phyloP scores from a whole-genome alignment of 208 protist genomes.

The Leptomonas pyrrhocoris region DNA sequence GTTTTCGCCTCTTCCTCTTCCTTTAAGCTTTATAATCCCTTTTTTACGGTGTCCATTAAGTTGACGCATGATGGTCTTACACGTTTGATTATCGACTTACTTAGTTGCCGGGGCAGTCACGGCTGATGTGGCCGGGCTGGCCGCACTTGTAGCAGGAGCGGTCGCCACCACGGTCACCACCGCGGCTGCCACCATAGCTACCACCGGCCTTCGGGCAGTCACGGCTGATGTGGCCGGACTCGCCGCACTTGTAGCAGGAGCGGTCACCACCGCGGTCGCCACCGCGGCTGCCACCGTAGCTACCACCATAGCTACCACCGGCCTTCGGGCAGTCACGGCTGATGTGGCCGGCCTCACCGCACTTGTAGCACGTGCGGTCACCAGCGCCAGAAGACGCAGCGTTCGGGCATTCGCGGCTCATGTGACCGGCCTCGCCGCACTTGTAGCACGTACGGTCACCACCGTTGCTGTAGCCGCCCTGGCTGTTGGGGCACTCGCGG shows the following conservation, averaged over 20 bases:
- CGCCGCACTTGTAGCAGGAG: constrained; percentile 87
- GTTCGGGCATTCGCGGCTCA: constrained; percentile 84
- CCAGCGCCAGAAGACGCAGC: constrained; percentile 34
- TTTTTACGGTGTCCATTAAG: constrained; percentile 10
- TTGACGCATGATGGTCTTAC: constrained; percentile 7
- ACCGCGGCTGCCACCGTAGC: constrained; percentile 50
- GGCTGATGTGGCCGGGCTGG: constrained; percentile 79
- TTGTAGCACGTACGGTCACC: constrained; percentile 77
- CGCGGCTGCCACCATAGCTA: constrained; percentile 35
- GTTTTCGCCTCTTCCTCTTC: neutral
- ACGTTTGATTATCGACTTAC: constrained; percentile 3
- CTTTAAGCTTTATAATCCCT: neutral
- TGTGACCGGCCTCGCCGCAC: constrained; percentile 80
- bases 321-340: constrained; percentile 84
- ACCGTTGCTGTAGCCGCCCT: constrained; percentile 43
- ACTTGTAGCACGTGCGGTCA: constrained; percentile 81
- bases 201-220: constrained; percentile 74
- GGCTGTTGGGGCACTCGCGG: constrained; percentile 81
- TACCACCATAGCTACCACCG: constrained; percentile 30
- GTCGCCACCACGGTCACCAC: constrained; percentile 49
- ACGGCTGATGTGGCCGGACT: constrained; percentile 81
- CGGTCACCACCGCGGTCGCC: constrained; percentile 47
- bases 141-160: constrained; percentile 86
- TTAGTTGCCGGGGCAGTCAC: constrained; percentile 67
- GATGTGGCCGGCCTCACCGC: constrained; percentile 82